Conservation (phyloP, 495 filamentous ascomycete genomes). For the Annulohypoxylon maeteangense region DNA sequence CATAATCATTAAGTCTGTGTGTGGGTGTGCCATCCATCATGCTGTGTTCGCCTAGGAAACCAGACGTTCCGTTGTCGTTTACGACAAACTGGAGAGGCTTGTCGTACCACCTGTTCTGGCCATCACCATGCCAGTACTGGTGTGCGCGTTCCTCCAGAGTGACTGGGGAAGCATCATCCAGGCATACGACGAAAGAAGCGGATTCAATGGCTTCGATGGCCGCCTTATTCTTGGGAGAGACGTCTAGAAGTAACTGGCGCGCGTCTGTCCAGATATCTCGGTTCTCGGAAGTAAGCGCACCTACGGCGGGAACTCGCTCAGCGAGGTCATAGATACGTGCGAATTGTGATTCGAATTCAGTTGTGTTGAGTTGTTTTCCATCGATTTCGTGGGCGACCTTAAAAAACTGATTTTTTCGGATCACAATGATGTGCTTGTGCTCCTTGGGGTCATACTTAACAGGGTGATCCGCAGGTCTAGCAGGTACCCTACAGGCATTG, state of each 20-base stretch:
- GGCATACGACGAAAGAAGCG: slow-evolving; percentile 89
- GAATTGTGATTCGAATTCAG: slow-evolving; percentile 91
- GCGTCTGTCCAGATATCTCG: slow-evolving; percentile 92
- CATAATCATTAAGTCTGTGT: slow-evolving; percentile 92
- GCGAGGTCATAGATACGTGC: slow-evolving; percentile 82
- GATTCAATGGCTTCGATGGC: slow-evolving; percentile 87
- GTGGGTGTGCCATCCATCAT: slow-evolving; percentile 99
- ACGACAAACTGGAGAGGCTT: slow-evolving; percentile 98
- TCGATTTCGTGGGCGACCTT: slow-evolving; percentile 80
- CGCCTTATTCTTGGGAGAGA: slow-evolving; percentile 78
- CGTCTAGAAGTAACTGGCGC: slow-evolving; percentile 77
- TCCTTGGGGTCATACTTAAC: slow-evolving; percentile 79
- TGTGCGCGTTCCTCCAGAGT: slow-evolving; percentile 95
- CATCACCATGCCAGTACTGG: slow-evolving; percentile 98
- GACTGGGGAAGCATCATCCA: slow-evolving; percentile 91
- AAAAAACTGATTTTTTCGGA: slow-evolving; percentile 97
- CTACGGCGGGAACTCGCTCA: slow-evolving; percentile 74
- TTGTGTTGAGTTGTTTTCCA: slow-evolving; percentile 83
- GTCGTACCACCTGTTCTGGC: slow-evolving; percentile 96
- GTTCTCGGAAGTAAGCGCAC: slow-evolving; percentile 89
- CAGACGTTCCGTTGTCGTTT: slow-evolving; percentile 97
- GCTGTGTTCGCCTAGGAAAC: slow-evolving; percentile 98
- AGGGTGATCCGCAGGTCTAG: slow-evolving; percentile 81
- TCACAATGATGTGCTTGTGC: slow-evolving; percentile 85
- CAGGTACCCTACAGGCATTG: slow-evolving; percentile 90